Evolutionary conservation across 1,139 yeast genomes (phyloP), one percentile per base, ranked within the genome.

Genomic region (Arxiozyma heterogenica): DNA sequence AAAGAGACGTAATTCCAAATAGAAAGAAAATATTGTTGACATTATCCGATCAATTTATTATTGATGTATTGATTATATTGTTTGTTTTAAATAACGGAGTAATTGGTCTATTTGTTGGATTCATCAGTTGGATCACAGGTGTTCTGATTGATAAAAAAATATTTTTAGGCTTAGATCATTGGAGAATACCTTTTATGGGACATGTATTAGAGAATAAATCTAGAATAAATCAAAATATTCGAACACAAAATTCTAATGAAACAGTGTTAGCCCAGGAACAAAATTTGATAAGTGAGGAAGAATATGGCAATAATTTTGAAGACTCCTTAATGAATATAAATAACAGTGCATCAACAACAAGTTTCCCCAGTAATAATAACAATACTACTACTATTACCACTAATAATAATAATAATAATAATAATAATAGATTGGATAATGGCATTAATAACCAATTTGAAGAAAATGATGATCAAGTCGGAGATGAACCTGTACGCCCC

Each of bases 401-500:
- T 23, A 23, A 23, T 23, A 7, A 23, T 23, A 23, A 23, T 7
- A 23, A 23, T 23, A 41, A 39, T 25, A 41, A 17, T 15, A 44
- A 23, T 41, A 44, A 12, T 45, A 45, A 45, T 45, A 38, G n/a
- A 12, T 43, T 15, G 43, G 30, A 17, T 18, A 22, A 41, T 17
- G 47, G 25, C 5, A 53, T 43, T 41, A 53, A 47, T 20, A 61
- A 58, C 23, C 49, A 46, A 11, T 12, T 46, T 17, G 49, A 21
- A 21, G 49, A 38, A 17, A 38, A 23, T 5, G 27, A 46, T 21
- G 65, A 63, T 23, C 63, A 59, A 22, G 57, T 55, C 15, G 55
- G 57, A 34, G 71, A 66, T 51, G 71, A 66, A 55, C 71, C 71
- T 3, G 63, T 60, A 41, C 57, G 71, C 1, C 65, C 70, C 0